These are phyloP conservation scores for Amanita brunnescens DNA, from an alignment of 768 basidiomycete genomes.

Conservation along the genomic window DNA sequence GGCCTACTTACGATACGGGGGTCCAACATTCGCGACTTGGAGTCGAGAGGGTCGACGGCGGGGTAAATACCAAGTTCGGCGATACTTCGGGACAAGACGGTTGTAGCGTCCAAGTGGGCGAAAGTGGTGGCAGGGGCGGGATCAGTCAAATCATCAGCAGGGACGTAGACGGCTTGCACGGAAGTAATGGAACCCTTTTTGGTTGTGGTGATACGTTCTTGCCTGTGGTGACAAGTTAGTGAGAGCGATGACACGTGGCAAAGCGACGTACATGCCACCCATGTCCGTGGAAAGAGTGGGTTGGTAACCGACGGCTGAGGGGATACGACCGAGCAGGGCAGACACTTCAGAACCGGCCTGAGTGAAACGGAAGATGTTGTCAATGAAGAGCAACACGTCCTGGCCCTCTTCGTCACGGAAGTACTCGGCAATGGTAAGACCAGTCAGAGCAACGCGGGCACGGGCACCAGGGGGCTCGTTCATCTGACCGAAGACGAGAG, in stretches of 20 bases:
- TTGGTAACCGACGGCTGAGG: constrained; percentile 99
- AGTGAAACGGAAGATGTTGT: constrained; percentile 99
- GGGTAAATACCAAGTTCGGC: constrained; percentile 99
- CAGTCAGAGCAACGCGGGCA: constrained; percentile 99
- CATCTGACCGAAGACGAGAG: constrained; percentile 99
- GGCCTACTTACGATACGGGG: constrained; percentile 80
- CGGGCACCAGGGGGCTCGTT: constrained; percentile 99
- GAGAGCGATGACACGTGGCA: constrained; percentile 6
- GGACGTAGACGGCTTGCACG: constrained; percentile 99
- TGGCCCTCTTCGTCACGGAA: constrained; percentile 99
- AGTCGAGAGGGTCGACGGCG: constrained; percentile 98
- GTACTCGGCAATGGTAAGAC: constrained; percentile 99
- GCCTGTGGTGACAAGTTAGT: constrained; percentile 38
- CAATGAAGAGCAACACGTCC: constrained; percentile 99
- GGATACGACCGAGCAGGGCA: constrained; percentile 99
- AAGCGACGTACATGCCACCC: constrained; percentile 86
- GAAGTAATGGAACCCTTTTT: constrained; percentile 99
- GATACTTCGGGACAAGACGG: constrained; percentile 98
- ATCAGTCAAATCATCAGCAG: constrained; percentile 99
- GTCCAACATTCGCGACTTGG: constrained; percentile 99
- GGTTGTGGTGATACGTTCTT: constrained; percentile 99
- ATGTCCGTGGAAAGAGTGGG: constrained; percentile 99
- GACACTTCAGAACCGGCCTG: constrained; percentile 99
- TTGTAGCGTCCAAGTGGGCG: constrained; percentile 99
- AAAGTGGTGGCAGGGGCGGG: constrained; percentile 99